Evolutionary conservation across 352 stramenopile genomes (phyloP).

Genomic region (Thalassiosira mediterranea): DNA sequence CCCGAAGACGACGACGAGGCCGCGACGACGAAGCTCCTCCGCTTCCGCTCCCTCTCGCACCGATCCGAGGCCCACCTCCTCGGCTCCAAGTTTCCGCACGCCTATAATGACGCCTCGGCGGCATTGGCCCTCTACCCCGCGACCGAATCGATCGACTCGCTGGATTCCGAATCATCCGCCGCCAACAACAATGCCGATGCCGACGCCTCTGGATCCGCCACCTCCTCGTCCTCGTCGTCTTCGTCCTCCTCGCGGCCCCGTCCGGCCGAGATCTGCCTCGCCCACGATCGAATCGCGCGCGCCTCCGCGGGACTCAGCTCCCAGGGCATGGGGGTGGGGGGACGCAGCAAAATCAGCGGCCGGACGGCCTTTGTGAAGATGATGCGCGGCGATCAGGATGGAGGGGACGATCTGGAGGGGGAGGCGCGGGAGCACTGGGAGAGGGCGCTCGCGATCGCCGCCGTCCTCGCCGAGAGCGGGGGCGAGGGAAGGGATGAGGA

Average conservation of each 20-base stretch:
- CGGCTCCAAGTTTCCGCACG: conserved; percentile 46
- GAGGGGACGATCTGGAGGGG: conserved; percentile 37
- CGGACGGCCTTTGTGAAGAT: conserved; percentile 10
- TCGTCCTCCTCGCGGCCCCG: conserved; percentile 12
- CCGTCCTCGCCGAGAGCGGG: conserved; percentile 36
- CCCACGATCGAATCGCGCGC: conserved; percentile 50
- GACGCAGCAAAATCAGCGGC: neutral
- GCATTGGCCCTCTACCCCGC: conserved; percentile 36
- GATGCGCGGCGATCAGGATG: neutral
- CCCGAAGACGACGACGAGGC: no score
- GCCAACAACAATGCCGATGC: conserved; percentile 12
- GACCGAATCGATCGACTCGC: neutral
- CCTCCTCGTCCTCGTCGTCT: neutral
- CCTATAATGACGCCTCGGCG: conserved; percentile 60
- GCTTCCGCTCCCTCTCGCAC: conserved; percentile 68
- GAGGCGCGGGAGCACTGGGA: conserved; percentile 43
- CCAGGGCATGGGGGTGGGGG: conserved; percentile 31
- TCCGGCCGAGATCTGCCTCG: conserved; percentile 56
- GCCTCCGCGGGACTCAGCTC: conserved; percentile 45
- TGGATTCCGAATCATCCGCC: neutral
- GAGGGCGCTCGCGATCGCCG: conserved; percentile 47
- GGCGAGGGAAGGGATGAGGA: conserved; percentile 19
- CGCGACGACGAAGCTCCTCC: no score
- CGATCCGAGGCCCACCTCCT: conserved; percentile 57
- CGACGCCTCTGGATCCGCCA: neutral